Base-by-base conservation (phyloP, 164 flowering plant genomes). In the Echeveria elegans region DNA sequence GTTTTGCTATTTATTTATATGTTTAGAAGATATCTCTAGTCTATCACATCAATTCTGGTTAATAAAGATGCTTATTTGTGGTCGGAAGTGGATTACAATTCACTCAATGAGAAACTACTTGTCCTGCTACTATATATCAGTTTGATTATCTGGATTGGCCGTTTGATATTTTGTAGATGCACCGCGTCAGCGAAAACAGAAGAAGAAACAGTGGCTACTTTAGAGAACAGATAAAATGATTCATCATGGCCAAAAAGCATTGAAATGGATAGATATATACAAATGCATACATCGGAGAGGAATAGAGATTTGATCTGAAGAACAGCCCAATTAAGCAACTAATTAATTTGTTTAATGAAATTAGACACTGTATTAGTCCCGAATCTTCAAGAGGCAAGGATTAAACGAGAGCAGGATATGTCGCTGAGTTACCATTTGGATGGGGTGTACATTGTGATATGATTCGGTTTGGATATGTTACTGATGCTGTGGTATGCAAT, bases 51-150 rank as follows among this genome's bases (percentile, higher is more conserved):
- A n/a, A 14, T n/a, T 34, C 50, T 6, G 18, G 21, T 61, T n/a
- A 30, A 61, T 36, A 18, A 6, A 15, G 40, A 31, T 29, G 64
- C 23, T 29, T 16, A 61, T 30, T 61, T 36, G 3, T 18, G 23
- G 96, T 91, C 96, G 64, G 96, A 91, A 77, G 91, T 88, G 31
- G 96, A 91, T 66, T 91, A 91, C 82, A 91, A 91, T 74, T 88
- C 97, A n/a, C 71, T 91, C 15, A 87, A 91, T 71, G 93, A 83
- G 41, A 68, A n/a, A 34, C 43, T 12, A n/a, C 52, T 66, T 23
- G 8, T 30, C 1, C n/a, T 18, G 23, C 38, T n/a, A 6, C n/a
- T 16, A 10, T 14, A 14, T 41, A 9, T 38, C 29, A 10, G 4
- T 47, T 37, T 66, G 21, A 41, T 7, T n/a, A 18, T 63, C 38